Conservation (phyloP, 2,329 filamentous ascomycete species). For the Nigrospora oryzae region DNA sequence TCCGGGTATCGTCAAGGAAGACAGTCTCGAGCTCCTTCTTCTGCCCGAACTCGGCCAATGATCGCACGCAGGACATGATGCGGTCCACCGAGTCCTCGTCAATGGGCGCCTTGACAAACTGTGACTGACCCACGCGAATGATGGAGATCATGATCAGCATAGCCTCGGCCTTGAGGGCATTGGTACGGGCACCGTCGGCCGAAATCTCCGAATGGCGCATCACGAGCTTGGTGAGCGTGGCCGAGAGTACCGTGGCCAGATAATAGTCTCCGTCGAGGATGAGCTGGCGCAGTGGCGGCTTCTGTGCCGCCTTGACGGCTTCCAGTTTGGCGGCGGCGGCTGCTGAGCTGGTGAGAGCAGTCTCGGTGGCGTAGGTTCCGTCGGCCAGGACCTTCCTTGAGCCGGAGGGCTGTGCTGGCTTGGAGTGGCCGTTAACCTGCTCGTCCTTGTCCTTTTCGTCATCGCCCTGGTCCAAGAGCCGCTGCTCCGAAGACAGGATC, state of each 20-base stretch:
- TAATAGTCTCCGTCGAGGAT: constrained; percentile 98
- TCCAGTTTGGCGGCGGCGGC: constrained; percentile 85
- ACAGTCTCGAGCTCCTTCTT: constrained; percentile 87
- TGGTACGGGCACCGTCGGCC: constrained; percentile 75
- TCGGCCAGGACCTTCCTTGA: constrained; percentile 91
- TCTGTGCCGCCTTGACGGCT: constrained; percentile 93
- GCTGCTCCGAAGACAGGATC: constrained; percentile 89
- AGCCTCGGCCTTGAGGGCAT: constrained; percentile 87
- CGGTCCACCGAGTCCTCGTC: constrained; percentile 98
- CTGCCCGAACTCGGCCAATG: constrained; percentile 79
- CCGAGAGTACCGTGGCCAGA: constrained; percentile 87
- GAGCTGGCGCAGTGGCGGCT: constrained; percentile 87
- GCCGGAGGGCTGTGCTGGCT: constrained; percentile 66
- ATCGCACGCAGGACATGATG: constrained; percentile 95
- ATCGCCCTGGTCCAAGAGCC: constrained; percentile 79
- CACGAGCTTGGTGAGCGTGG: constrained; percentile 91
- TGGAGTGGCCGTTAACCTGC: constrained; percentile 74
- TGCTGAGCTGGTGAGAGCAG: constrained; percentile 86
- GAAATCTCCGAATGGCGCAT: constrained; percentile 97
- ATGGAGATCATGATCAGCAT: constrained; percentile 99
- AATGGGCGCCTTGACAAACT: constrained; percentile 94
- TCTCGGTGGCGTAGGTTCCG: constrained; percentile 96
- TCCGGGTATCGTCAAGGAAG: constrained; percentile 89
- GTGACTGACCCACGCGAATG: constrained; percentile 94
- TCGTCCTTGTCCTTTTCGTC: constrained; percentile 52